A percentile compares a stretch with the other conserved stretches of the same genome.
phyloP scores from a whole-genome alignment of 345 rosid species.

The Tarenaya hassleriana region DNA sequence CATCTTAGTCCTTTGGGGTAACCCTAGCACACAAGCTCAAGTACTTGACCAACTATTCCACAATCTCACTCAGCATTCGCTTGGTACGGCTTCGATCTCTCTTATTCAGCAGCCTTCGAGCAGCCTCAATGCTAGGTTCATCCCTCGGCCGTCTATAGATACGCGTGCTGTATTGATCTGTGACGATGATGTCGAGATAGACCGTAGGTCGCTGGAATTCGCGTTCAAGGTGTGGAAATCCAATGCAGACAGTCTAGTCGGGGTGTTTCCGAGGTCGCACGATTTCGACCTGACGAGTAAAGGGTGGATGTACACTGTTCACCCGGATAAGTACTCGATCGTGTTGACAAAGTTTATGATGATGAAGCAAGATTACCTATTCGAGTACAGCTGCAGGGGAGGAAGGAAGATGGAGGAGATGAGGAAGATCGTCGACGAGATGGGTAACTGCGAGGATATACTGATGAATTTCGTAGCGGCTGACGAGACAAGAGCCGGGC shows the following conservation, averaged over 20 bases:
- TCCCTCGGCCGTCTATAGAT: slow-evolving; percentile 38
- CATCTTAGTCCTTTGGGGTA: slow-evolving; percentile 62
- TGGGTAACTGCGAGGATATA: slow-evolving; percentile 67
- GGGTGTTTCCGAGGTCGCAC: slow-evolving; percentile 58
- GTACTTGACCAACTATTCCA: slow-evolving; percentile 35
- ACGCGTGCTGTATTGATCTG: slow-evolving; percentile 57
- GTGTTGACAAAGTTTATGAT: slow-evolving; percentile 67
- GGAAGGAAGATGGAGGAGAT: slow-evolving; percentile 42
- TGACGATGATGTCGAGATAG: slow-evolving; percentile 65
- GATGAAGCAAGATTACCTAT: slow-evolving; percentile 43
- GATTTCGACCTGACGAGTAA: slow-evolving; percentile 39
- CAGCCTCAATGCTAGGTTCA: slow-evolving; percentile 66
- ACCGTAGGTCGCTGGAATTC: slow-evolving; percentile 39
- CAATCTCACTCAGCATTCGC: slow-evolving; percentile 43
- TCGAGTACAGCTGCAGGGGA: slow-evolving; percentile 51
- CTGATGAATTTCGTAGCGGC: slow-evolving; percentile 69
- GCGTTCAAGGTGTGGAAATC: slow-evolving; percentile 53
- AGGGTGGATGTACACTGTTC: slow-evolving; percentile 73
- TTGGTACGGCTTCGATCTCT: slow-evolving; percentile 45
- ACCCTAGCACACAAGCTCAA: slow-evolving; percentile 42
- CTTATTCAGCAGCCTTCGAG: slow-evolving; percentile 43
- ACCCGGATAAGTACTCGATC: slow-evolving; percentile 59
- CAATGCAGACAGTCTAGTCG: slow-evolving; percentile 44
- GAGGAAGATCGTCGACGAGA: slow-evolving; percentile 47
- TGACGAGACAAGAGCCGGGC: slow-evolving; percentile 45